Evolutionary conservation across 2,329 filamentous ascomycete species (phyloP).

Genomic region (Aureobasidium lini): DNA sequence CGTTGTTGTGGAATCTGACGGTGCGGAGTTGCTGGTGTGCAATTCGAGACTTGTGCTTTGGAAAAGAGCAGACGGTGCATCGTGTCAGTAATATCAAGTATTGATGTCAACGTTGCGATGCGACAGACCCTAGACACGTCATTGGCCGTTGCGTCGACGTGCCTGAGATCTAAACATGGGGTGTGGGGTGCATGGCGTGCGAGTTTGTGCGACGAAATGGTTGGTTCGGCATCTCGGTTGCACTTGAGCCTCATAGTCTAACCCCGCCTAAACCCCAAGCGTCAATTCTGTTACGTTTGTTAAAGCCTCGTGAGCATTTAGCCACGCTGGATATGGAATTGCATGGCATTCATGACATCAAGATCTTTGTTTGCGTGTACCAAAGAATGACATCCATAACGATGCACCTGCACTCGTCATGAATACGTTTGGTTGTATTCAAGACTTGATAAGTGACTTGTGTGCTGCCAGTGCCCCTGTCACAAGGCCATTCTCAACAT

Average conservation of each 20-base stretch:
- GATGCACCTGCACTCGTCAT: neutral
- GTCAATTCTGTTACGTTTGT: constrained; percentile 4
- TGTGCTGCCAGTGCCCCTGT: neutral
- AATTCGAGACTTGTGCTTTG: neutral
- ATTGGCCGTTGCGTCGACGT: neutral
- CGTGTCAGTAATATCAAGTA: neutral
- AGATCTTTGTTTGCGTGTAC: neutral
- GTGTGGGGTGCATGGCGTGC: neutral
- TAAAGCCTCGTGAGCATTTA: neutral
- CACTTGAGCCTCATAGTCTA: neutral
- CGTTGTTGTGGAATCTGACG: neutral
- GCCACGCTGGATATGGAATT: neutral
- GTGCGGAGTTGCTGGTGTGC: neutral
- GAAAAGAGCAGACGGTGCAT: neutral
- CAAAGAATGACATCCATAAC: neutral
- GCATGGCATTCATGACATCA: constrained; percentile 5
- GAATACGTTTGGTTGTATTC: neutral
- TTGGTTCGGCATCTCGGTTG: neutral
- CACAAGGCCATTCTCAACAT: constrained; percentile 5
- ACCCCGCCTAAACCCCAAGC: neutral
- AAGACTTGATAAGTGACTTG: neutral
- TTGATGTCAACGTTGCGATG: neutral
- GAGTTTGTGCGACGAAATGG: neutral
- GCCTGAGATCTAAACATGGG: neutral
- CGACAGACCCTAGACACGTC: neutral